A percentile compares a stretch with the other conserved stretches of the same genome.
Conservation (phyloP, 371 early-diverging fungal genomes). For the Sporodiniella umbellata region DNA sequence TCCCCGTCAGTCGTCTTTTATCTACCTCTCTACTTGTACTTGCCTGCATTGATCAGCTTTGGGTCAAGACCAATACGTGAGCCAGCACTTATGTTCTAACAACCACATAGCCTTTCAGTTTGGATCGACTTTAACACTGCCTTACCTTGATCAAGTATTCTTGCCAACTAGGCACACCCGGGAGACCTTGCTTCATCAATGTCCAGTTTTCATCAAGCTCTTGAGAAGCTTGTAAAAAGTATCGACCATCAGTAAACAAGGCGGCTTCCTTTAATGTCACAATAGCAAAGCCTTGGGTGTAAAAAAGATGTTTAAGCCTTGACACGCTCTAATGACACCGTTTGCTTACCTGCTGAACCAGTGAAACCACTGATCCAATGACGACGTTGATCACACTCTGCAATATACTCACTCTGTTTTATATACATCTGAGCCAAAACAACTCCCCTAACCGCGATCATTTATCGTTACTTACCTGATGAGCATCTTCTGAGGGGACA, state of each 20-base stretch:
- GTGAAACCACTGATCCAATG: conserved; percentile 96
- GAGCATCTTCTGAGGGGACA: conserved; percentile 94
- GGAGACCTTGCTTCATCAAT: conserved; percentile 89
- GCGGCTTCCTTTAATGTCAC: conserved; percentile 69
- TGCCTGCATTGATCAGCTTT: conserved; percentile 71
- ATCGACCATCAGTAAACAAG: conserved; percentile 98
- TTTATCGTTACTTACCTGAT: conserved; percentile 69
- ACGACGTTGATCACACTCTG: conserved; percentile 90
- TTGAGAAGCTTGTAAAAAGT: conserved; percentile 96
- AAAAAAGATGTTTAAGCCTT: no score
- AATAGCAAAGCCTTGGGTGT: conserved; percentile 63
- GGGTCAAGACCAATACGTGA: conserved; percentile 88
- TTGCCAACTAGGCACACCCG: conserved; percentile 85
- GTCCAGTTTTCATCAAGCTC: conserved; percentile 86
- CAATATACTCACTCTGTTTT: conserved; percentile 93
- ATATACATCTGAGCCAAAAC: no score
- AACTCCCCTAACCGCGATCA: neutral
- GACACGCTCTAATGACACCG: no score
- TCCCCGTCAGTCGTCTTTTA: no score
- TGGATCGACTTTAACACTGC: neutral
- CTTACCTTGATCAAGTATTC: conserved; percentile 69
- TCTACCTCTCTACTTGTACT: no score
- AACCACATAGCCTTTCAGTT: no score
- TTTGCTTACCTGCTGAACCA: conserved; percentile 90
- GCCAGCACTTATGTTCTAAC: conserved; percentile 60